phyloP scores from a whole-genome alignment of 2,329 filamentous ascomycete species.

The Paecilomyces dactylethromorphus region DNA sequence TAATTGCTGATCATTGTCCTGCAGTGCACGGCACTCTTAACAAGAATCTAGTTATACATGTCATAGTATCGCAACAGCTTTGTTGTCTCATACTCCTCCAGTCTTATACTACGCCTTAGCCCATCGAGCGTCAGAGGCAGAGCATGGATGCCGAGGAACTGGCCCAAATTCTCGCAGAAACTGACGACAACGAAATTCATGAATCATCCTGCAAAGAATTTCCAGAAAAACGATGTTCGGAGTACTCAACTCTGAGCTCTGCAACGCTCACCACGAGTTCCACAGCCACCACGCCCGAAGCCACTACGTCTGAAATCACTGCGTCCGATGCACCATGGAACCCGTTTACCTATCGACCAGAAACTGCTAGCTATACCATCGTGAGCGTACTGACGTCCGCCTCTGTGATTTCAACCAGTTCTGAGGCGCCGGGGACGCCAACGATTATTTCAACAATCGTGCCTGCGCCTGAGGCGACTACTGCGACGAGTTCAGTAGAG shows the following conservation, averaged over 20 bases:
- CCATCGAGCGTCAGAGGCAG: background rate
- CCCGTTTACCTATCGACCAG: background rate
- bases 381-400: background rate
- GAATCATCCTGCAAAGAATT: background rate
- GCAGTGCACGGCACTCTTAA: too few relatives aligned
- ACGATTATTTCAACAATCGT: background rate
- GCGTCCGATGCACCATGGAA: background rate
- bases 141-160: background rate
- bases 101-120: background rate
- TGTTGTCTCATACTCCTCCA: background rate
- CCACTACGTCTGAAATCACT: too few relatives aligned
- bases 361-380: background rate
- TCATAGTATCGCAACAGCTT: background rate
- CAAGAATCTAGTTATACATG: background rate
- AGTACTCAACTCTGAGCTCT: background rate
- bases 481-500: background rate
- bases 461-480: background rate
- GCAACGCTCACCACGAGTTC: background rate
- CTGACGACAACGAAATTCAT: background rate
- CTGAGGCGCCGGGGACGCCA: background rate
- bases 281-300: background rate
- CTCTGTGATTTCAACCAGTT: background rate
- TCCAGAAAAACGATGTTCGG: background rate
- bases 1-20: too few relatives aligned
- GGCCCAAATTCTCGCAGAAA: background rate